Base-by-base conservation (phyloP, 2,329 filamentous ascomycete species). In the Diaporthe sp. region DNA sequence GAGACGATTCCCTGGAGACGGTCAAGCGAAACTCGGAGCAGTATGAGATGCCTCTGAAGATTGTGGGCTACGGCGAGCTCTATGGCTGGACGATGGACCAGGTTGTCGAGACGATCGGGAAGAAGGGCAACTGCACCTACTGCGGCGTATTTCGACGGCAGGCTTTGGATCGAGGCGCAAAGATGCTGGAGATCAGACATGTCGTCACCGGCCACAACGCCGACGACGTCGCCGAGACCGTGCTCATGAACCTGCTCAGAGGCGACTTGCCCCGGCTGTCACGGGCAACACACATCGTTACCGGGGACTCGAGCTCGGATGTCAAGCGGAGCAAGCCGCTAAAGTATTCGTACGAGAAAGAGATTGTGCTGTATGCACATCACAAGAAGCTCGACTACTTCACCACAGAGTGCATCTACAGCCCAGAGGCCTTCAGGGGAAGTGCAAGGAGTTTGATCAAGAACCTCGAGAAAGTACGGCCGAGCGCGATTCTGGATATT, bases 71-170 rank as follows among this genome's bases (percentile, higher is more conserved):
- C 81, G 93, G 93, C 72, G 94, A 98, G 81, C 88, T 99, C 13
- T 99, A 99, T 83, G 97, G 96, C 12, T 99, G 97, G 97, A 98
- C 96, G 1, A 99, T 99, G 97, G 97, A 99, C 82, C 95, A 98
- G 82, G 97, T 99, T 13, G 97, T 99, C 5, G 94, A 96, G 80
- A 95, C 96, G 65, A 94, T 99, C 70, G 97, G 97, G 19, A 98
- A 98, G 87, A 98, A 98, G 84, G 96, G 96, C 42, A 99, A 99
- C 84, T 99, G 97, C 89, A 99, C 97, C 42, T 99, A 99, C 82
- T 99, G 97, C 81, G 97, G 97, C 19, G 97, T 99, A 25, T 99
- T 99, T 82, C 90, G 97, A 72, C 90, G 97, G 75, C 97, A 99
- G 86, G 97, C 97, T 2, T 88, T 99, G 46, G 97, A 99, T 83